Evolutionary conservation across 805 yeast genomes (phyloP).

Genomic region (Metschnikowia cerradonensis): DNA sequence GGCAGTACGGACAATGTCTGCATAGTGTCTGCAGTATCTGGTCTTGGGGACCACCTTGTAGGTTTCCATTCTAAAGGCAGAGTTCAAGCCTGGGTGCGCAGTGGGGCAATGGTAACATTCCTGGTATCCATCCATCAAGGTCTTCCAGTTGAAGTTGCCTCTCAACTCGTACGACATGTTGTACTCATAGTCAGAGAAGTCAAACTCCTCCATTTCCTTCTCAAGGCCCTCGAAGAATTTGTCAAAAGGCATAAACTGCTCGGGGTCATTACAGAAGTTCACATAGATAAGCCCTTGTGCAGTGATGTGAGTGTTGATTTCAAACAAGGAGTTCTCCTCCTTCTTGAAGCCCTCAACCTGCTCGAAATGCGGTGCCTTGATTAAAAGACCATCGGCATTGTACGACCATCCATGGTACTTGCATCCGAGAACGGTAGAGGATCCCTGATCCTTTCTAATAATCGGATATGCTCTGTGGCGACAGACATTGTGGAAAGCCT

Average conservation of each 20-base stretch:
- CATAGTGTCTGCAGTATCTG: constrained; percentile 60
- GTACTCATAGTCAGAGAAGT: constrained; percentile 57
- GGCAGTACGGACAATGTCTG: constrained; percentile 42
- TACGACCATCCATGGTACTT: constrained; percentile 66
- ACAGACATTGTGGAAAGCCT: constrained; percentile 62
- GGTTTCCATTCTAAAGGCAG: constrained; percentile 61
- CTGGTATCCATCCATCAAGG: constrained; percentile 64
- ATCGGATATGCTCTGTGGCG: constrained; percentile 66
- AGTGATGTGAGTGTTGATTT: constrained; percentile 51
- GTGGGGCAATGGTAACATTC: constrained; percentile 69
- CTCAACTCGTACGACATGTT: constrained; percentile 62
- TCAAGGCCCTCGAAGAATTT: constrained; percentile 51
- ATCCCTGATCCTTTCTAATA: constrained; percentile 54
- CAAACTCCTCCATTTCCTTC: constrained; percentile 52
- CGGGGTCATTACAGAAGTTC: constrained; percentile 45
- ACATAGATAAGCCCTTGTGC: constrained; percentile 55
- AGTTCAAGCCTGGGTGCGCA: constrained; percentile 57
- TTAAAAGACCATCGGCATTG: constrained; percentile 55
- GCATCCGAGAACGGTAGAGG: constrained; percentile 56
- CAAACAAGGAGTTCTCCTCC: constrained; percentile 51
- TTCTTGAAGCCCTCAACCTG: constrained; percentile 55
- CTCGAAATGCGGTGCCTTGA: constrained; percentile 61
- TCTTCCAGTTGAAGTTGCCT: constrained; percentile 64
- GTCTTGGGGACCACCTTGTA: constrained; percentile 58
- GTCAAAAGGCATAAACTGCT: constrained; percentile 45